phyloP scores from a whole-genome alignment of 2,329 filamentous ascomycete genomes.

The Alternaria metachromatica region DNA sequence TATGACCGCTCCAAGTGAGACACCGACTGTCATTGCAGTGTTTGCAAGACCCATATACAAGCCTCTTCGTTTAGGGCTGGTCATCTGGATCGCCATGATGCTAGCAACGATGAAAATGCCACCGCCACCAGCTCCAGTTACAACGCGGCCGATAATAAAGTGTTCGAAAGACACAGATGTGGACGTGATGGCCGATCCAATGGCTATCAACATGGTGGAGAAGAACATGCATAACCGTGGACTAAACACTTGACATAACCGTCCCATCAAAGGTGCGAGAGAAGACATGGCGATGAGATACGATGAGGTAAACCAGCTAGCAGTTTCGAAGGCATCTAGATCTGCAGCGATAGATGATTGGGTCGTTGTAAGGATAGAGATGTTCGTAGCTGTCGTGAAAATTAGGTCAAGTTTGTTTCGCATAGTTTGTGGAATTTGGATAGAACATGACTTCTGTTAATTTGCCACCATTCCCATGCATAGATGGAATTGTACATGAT shows the following conservation, averaged over 20 bases:
- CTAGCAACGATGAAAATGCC: constrained; percentile 76
- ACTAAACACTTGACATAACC: constrained; percentile 76
- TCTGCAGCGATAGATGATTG: constrained; percentile 79
- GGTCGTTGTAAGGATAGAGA: constrained; percentile 81
- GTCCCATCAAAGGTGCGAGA: constrained; percentile 72
- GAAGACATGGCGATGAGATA: constrained; percentile 66
- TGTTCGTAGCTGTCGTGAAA: constrained; percentile 65
- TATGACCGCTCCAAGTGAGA: constrained; percentile 74
- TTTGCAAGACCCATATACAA: constrained; percentile 78
- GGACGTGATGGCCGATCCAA: constrained; percentile 71
- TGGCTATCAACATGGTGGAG: constrained; percentile 64
- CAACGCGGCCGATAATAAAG: constrained; percentile 72
- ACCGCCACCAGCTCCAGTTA: constrained; percentile 73
- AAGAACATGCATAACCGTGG: constrained; percentile 69
- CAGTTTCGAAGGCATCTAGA: constrained; percentile 73
- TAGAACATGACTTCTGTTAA: background rate
- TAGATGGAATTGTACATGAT: background rate
- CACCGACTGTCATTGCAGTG: constrained; percentile 72
- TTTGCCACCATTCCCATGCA: background rate
- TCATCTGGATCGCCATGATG: constrained; percentile 78
- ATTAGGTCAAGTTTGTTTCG: background rate
- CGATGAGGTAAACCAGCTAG: constrained; percentile 81
- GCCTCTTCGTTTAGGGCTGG: constrained; percentile 70
- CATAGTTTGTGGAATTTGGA: constrained; percentile 21
- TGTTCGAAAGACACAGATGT: constrained; percentile 63